Conservation (phyloP, 1,284 basidiomycete species). For the Pseudozyma hubeiensis region DNA sequence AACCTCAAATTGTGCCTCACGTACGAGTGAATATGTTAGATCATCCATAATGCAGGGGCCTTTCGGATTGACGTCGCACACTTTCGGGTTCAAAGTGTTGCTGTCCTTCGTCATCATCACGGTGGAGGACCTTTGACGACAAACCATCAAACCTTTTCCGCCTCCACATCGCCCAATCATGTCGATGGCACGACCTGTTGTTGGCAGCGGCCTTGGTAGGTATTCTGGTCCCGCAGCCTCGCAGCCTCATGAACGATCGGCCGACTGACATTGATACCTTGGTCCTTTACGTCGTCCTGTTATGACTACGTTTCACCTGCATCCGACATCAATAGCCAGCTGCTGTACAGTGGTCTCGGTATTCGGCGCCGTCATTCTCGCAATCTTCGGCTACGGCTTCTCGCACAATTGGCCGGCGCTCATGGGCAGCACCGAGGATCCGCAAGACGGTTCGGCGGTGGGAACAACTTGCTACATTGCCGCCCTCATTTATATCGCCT, state of each 20-base stretch:
- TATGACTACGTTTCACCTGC: neutral
- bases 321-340: constrained; percentile 67
- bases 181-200: constrained; percentile 49
- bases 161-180: constrained; percentile 18
- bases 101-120: constrained; percentile 5
- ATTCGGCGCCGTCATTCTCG: constrained; percentile 73
- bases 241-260: neutral
- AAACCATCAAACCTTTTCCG: neutral
- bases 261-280: constrained; percentile 2
- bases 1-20: constrained; percentile 6
- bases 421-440: constrained; percentile 71
- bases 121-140: neutral
- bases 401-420: constrained; percentile 70
- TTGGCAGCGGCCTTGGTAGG: constrained; percentile 58
- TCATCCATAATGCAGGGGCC: constrained; percentile 30
- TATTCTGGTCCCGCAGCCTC: neutral
- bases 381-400: constrained; percentile 66
- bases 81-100: constrained; percentile 9
- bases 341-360: constrained; percentile 73
- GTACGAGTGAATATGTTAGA: constrained; percentile 11
- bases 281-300: neutral
- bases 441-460: constrained; percentile 71
- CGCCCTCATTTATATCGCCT: constrained; percentile 71
- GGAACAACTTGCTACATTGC: constrained; percentile 71
- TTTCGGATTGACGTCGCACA: neutral